phyloP scores from a whole-genome alignment of 2,329 filamentous ascomycete genomes.

The Elsinoe fawcettii region DNA sequence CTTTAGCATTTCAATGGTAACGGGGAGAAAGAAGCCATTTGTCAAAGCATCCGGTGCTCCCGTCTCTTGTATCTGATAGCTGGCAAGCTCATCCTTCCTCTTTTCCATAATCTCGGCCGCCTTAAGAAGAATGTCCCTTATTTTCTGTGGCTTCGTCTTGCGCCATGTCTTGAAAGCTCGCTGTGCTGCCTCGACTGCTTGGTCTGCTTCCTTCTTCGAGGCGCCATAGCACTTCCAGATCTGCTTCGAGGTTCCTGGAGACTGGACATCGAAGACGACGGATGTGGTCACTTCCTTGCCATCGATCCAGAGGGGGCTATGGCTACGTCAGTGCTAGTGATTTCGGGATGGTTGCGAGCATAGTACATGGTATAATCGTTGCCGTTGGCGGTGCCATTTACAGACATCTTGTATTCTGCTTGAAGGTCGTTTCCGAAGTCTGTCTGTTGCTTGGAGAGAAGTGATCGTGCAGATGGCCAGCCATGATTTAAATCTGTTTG shows the following conservation, averaged over 20 bases:
- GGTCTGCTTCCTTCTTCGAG: slow-evolving; percentile 47
- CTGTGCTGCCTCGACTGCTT: slow-evolving; percentile 53
- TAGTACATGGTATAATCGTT: slow-evolving; percentile 21
- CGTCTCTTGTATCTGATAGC: slow-evolving; percentile 53
- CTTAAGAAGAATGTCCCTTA: slow-evolving; percentile 62
- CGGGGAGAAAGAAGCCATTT: slow-evolving; percentile 24
- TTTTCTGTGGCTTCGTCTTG: slow-evolving; percentile 48
- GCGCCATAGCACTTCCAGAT: slow-evolving; percentile 49
- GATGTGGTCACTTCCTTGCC: slow-evolving; percentile 37
- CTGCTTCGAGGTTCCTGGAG: slow-evolving; percentile 45
- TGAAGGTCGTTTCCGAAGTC: too few relatives aligned
- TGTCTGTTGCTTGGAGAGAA: not conserved
- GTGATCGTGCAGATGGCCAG: not conserved
- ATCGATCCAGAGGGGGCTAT: slow-evolving; percentile 36
- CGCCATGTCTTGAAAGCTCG: slow-evolving; percentile 62
- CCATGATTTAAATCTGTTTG: not conserved
- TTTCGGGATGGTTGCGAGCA: not conserved
- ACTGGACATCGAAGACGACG: slow-evolving; percentile 46
- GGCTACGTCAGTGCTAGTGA: slow-evolving; percentile 17
- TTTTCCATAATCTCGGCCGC: slow-evolving; percentile 42
- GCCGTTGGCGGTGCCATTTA: not conserved
- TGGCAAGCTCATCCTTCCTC: slow-evolving; percentile 48
- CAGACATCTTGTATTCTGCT: too few relatives aligned
- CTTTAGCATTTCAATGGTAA: slow-evolving; percentile 22
- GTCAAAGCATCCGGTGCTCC: slow-evolving; percentile 38